Percentiles rank a stretch among this genome's conserved stretches.
phyloP scores from a whole-genome alignment of 176 grass and related monocot genomes.

The Aegilops sharonensis region DNA sequence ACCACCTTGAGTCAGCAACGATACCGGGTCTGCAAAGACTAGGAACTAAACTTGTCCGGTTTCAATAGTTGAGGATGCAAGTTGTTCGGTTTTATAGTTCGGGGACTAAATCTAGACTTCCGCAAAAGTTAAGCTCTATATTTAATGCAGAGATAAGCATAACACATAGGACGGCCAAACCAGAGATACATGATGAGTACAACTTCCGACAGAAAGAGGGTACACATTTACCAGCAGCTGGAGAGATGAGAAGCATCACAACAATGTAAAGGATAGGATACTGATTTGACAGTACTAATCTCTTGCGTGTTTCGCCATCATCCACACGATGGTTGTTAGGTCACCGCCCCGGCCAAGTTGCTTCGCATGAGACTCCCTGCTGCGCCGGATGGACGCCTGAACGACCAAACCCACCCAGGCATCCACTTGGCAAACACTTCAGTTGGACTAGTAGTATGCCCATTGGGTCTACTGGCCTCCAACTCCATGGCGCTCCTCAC shows the following conservation, averaged over 20 bases:
- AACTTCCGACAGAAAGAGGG: background rate
- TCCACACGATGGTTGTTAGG: too few species aligned
- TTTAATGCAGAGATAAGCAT: too few species aligned
- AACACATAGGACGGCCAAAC: background rate
- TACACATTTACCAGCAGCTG: background rate
- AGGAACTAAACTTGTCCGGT: too few species aligned
- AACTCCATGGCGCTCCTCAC: background rate
- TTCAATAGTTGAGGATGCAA: too few species aligned
- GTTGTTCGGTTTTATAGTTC: too few species aligned
- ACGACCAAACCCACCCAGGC: background rate
- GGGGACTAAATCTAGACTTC: too few species aligned
- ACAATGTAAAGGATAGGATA: background rate
- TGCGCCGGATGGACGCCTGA: background rate
- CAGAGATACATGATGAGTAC: background rate
- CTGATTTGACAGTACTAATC: too few species aligned
- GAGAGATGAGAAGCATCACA: background rate
- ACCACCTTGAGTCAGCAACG: too few species aligned
- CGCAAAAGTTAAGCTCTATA: too few species aligned
- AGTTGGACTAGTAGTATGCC: background rate
- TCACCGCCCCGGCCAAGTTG: background rate
- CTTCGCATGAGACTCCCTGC: background rate
- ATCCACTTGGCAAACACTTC: background rate
- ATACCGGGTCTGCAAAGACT: too few species aligned
- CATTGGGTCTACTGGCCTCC: background rate
- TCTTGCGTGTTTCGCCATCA: too few species aligned